Evolutionary conservation across 495 filamentous ascomycete genomes (phyloP), one percentile per base, ranked within the genome.

Genomic region (Pseudotulostoma volvatum): DNA sequence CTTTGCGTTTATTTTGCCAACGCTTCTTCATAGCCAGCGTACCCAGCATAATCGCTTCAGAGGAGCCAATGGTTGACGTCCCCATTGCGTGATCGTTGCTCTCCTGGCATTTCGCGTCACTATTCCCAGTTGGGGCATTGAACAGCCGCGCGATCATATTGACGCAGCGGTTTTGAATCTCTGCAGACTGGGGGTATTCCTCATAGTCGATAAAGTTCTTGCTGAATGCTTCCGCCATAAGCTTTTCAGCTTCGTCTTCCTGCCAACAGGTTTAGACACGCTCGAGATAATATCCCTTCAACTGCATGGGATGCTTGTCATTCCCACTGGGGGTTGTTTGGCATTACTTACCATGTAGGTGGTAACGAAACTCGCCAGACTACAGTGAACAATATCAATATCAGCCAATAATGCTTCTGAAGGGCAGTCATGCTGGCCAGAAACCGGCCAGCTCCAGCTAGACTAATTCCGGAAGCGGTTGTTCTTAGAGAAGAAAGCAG

Each of bases 191-290:
- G 1, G 84, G 84, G 55, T 92, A 90, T 59, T 93, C 82, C 56
- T 90, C 84, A 58, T 90, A 93, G 56, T 86, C 81, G 63, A 82
- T 83, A 69, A 93, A 93, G 68, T 93, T 93, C 63, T 93, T 93
- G 54, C 78, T 73, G 52, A 92, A 78, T 47, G 76, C 71, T 43
- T 92, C 84, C 55, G 75, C 67, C 84, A 93, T 93, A 56, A 93
- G 75, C 56, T 85, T 77, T 61, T 93, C 84, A 16, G 77, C 84
- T 61, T 93, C 84, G 40, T 90, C 79, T 60, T 93, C 84, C 78
- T 79, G 40, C 8, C 18, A 28, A 28, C 13, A 9, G 18, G 30
- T 37, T 34, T 36, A 41, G 38, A 15, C 3, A 18, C 28, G 40
- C 15, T 23, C 42, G 18, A 2, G 8, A 9, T 7, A 32, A n/a